Conservation (phyloP, 192 early-diverging fungal genomes). For the Linnemannia elongata region DNA sequence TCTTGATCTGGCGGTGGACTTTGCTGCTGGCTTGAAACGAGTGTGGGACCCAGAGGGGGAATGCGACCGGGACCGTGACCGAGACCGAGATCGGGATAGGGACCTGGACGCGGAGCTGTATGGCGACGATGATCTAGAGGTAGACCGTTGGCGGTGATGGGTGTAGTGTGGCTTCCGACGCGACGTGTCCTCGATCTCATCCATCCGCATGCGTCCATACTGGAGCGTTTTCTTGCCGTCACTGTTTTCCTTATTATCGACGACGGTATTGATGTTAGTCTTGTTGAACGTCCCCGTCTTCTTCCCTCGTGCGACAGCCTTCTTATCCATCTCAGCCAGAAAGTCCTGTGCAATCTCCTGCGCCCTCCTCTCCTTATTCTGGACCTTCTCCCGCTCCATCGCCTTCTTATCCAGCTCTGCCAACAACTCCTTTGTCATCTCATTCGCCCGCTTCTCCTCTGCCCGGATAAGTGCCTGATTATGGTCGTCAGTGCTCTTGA, state of each 20-base stretch:
- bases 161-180: neutral
- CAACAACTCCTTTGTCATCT: conserved; percentile 40
- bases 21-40: neutral
- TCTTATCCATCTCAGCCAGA: neutral
- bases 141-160: neutral
- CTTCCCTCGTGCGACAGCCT: neutral
- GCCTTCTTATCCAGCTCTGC: conserved; percentile 37
- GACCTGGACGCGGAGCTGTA: neutral
- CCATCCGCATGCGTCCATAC: conserved; percentile 20
- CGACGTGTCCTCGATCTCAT: conserved; percentile 9
- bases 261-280: neutral
- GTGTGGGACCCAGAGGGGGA: conserved; percentile 8
- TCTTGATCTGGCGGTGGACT: neutral
- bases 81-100: neutral
- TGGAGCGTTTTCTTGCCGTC: neutral
- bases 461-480: conserved; percentile 65
- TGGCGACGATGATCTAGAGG: neutral
- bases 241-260: neutral
- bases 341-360: conserved; percentile 4
- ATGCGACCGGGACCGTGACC: neutral
- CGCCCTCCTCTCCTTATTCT: conserved; percentile 10
- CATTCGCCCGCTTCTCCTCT: conserved; percentile 60
- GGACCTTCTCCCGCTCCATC: neutral
- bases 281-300: neutral
- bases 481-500: conserved; percentile 68